These are phyloP conservation scores for Sporothrix protearum DNA, from an alignment of 2,329 filamentous ascomycete genomes.

Conservation along the genomic window DNA sequence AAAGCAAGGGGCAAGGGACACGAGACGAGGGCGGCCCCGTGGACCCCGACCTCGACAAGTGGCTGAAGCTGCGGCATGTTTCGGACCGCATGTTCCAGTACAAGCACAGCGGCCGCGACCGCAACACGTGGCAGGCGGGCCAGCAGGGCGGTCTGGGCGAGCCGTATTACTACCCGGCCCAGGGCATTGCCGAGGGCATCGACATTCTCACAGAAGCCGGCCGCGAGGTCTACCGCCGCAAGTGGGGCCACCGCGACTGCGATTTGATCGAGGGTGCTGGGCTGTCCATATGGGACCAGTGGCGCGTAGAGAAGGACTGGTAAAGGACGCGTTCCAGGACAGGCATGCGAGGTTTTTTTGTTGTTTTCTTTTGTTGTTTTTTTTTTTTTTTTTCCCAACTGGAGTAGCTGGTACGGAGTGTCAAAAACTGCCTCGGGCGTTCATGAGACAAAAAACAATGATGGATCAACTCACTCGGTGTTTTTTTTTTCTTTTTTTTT, in stretches of 20 bases:
- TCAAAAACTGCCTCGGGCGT: too few species aligned
- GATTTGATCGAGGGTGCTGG: constrained; percentile 36
- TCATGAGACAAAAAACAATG: too few species aligned
- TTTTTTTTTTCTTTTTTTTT: too few species aligned
- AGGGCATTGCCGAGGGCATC: constrained; percentile 44
- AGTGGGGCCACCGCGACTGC: constrained; percentile 44
- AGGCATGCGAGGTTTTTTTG: neutral
- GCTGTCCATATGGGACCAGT: constrained; percentile 17
- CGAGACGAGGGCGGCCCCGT: neutral
- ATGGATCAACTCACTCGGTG: too few species aligned
- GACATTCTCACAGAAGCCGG: constrained; percentile 47
- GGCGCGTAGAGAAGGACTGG: constrained; percentile 15
- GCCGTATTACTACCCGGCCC: constrained; percentile 50
- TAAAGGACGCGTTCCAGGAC: too few species aligned
- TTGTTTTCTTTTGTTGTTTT: neutral
- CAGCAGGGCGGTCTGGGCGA: constrained; percentile 52
- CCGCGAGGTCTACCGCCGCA: constrained; percentile 37
- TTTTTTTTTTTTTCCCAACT: too few species aligned
- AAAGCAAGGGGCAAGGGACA: neutral
- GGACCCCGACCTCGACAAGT: neutral
- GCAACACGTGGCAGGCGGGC: constrained; percentile 52
- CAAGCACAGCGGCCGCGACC: constrained; percentile 41
- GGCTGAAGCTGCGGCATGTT: constrained; percentile 37
- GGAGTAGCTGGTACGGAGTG: too few species aligned
- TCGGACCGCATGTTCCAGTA: constrained; percentile 42